Conservation (phyloP, 192 early-diverging fungal genomes). For the Backusella liffmaniae region DNA sequence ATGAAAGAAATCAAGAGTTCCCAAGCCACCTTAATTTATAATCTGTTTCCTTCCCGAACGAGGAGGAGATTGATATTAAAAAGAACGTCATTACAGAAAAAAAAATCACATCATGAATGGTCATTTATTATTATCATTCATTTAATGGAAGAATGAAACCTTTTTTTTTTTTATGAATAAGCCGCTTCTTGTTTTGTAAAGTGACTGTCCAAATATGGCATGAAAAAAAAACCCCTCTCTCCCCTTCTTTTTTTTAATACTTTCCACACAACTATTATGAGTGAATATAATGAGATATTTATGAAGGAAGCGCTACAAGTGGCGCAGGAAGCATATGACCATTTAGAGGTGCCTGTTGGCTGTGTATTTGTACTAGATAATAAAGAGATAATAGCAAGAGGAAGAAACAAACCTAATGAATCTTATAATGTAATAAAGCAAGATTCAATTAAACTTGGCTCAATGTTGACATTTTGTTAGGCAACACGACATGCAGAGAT, state of each 20-base stretch:
- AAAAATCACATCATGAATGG: not conserved
- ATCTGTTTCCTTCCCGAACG: not conserved
- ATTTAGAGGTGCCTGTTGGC: slow-evolving; percentile 92
- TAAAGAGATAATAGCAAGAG: slow-evolving; percentile 67
- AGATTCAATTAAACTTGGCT: not conserved
- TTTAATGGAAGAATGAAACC: not conserved
- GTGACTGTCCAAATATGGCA: not conserved
- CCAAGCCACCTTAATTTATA: not conserved
- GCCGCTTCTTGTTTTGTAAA: not conserved
- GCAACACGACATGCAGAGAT: slow-evolving; percentile 94
- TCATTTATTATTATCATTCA: not conserved
- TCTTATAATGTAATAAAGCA: slow-evolving; percentile 68
- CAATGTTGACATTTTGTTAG: slow-evolving; percentile 36
- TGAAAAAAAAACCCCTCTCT: not conserved
- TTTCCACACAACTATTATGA: not conserved
- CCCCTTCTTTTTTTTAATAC: not conserved
- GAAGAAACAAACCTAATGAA: slow-evolving; percentile 89
- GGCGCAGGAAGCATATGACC: slow-evolving; percentile 82
- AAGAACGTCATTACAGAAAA: not conserved
- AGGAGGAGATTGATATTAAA: not conserved
- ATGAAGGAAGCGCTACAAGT: slow-evolving; percentile 34
- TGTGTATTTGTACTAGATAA: slow-evolving; percentile 83
- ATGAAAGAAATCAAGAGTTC: not conserved
- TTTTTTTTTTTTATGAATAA: not conserved
- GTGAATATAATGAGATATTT: slow-evolving; percentile 24